Base-by-base conservation (phyloP, 805 yeast species). In the Alloascoidea africana region DNA sequence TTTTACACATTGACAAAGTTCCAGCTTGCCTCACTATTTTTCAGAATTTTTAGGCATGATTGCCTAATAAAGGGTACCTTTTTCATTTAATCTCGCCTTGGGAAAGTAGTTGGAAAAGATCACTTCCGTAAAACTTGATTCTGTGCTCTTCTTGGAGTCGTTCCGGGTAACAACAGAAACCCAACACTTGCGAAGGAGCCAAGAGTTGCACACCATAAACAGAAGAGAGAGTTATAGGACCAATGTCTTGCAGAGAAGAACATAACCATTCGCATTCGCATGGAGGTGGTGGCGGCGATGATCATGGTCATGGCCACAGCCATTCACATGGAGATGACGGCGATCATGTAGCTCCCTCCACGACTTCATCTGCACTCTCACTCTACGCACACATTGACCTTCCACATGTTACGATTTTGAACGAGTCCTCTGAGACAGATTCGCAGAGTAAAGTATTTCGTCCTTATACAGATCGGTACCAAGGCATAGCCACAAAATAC, bases 311-410 rank as follows among this genome's bases (percentile, higher is more conserved):
- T 40, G 39, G 42, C 16, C 58, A 56, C 41, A 47, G 44, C 4
- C 72, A 66, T 42, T n/a, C n/a, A n/a, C 53, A 54, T 30, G 66
- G 61, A 34, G 47, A 39, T 18, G 46, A 41, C 14, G 45, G 53
- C 43, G 45, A 72, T 8, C 74, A 85, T 1, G 82, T 89, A 16
- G 68, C 76, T 23, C 80, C 84, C 4, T 87, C 95, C 0, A 67
- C 62, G 39, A 60, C 69, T 3, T 65, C 81, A 1, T 91, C 79
- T 46, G 74, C 84, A n/a, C 60, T 58, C 41, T 52, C 62, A 2
- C 60, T 87, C 13, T 66, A 68, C 42, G 56, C 64, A 18, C 66
- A 68, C 47, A 74, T 87, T 30, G 76, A 78, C 47, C 63, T 73
- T 5, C 59, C 68, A 14, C 71, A 70, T 18, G 59, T 86, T 5